Percentiles rank a stretch among this genome's conserved stretches.
phyloP scores from a whole-genome alignment of 768 basidiomycete genomes.

The Rhizopogon vesiculosus region DNA sequence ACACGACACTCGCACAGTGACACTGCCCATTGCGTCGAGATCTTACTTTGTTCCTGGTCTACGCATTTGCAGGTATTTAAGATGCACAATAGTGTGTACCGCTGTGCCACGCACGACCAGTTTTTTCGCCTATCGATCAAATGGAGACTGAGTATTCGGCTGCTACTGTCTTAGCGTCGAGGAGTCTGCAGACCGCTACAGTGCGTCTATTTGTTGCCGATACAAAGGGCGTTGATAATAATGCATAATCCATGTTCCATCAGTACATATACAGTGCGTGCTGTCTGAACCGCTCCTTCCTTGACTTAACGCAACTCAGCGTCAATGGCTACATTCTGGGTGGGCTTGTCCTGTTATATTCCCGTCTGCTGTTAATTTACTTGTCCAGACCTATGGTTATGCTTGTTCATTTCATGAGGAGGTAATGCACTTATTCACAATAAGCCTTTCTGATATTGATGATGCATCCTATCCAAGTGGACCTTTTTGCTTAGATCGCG shows the following conservation, averaged over 20 bases:
- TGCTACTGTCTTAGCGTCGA: neutral
- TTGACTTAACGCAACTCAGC: neutral
- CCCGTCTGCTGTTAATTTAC: neutral
- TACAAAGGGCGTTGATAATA: neutral
- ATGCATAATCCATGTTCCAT: neutral
- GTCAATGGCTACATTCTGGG: neutral
- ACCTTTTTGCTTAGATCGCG: neutral
- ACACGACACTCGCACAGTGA: too few species aligned
- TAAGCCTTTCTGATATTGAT: neutral
- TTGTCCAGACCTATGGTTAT: neutral
- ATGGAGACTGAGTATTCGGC: neutral
- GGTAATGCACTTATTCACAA: neutral
- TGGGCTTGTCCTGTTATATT: neutral
- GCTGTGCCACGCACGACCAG: neutral
- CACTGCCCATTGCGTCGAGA: neutral
- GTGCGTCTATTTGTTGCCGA: neutral
- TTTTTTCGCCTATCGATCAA: too few species aligned
- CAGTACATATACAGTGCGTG: neutral
- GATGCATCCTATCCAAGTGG: neutral
- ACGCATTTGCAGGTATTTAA: neutral
- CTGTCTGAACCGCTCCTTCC: neutral
- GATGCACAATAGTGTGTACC: neutral
- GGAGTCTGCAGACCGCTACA: neutral
- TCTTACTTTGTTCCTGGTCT: neutral
- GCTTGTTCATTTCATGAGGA: neutral